Evolutionary conservation across 495 filamentous ascomycete genomes (phyloP), one percentile per base, ranked within the genome.

Genomic region (Lichenothelia convexa): DNA sequence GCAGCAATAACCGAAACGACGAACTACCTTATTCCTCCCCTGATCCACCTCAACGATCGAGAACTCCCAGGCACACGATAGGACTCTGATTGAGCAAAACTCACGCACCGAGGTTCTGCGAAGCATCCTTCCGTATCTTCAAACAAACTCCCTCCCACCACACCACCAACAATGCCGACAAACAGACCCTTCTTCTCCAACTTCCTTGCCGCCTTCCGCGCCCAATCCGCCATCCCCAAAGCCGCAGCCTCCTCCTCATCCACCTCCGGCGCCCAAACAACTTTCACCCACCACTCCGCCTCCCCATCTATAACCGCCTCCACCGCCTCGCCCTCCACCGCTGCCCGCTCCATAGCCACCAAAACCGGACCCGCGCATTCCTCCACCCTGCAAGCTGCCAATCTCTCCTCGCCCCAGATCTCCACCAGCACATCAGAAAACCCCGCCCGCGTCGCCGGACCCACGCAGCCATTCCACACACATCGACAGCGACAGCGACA

Each of bases 111-210:
- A n/a, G n/a, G n/a, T n/a, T n/a, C n/a, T n/a, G n/a, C n/a, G n/a
- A n/a, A 13, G 24, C 7, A 27, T 27, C 24, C 13, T 13, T 13
- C 24, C 13, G 24, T 7, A 27, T 27, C 24, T 13, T 7, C 24
- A 13, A 27, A 27, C 13, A 7, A 13, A 7, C 24, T 7, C 13
- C 7, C 13, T 27, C 24, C 13, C 24, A 27, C 30, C 13, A 30
- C 32, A 19, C 15, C 30, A n/a, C 12, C 12, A 34, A 65, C 36
- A 34, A 77, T 76, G 71, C 63, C 78, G 1, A 81, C 78, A 39
- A 83, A 87, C 61, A 65, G 80, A 26, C 78, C 82, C 38, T 87
- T 86, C 67, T 66, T 91, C 44, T 73, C 77, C 38, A 83, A 79
- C 62, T 82, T 91, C 67, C 70, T 91, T 44, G 76, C 80, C 50